A percentile compares a stretch with the other conserved stretches of the same genome.
phyloP scores from a whole-genome alignment of 352 stramenopile species.

The Phytophthora podocarpi region DNA sequence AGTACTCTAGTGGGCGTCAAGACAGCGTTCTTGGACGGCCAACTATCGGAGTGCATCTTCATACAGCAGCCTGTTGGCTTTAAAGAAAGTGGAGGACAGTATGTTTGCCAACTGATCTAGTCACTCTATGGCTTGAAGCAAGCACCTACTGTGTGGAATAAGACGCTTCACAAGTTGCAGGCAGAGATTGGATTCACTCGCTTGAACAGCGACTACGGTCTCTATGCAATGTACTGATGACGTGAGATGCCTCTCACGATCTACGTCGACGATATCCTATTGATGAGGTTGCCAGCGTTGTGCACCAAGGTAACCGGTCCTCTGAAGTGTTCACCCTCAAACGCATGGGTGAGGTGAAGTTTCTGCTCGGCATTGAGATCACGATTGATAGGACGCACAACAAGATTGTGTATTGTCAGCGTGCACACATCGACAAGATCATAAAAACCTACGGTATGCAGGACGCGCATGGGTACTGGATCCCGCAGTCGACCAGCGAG shows the following conservation, averaged over 20 bases:
- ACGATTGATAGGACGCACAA: not conserved
- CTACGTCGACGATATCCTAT: slow-evolving; percentile 14
- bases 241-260: slow-evolving; percentile 8
- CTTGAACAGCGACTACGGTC: slow-evolving; percentile 4
- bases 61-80: slow-evolving; percentile 6
- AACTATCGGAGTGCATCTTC: slow-evolving; percentile 7
- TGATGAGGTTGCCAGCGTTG: not conserved
- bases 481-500: slow-evolving; percentile 1
- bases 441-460: not conserved
- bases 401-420: slow-evolving; percentile 2
- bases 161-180: slow-evolving; percentile 1
- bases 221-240: slow-evolving; percentile 9
- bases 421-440: slow-evolving; percentile 4
- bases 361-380: slow-evolving; percentile 8
- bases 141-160: slow-evolving; percentile 18
- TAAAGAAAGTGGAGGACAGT: not conserved
- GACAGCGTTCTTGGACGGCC: slow-evolving; percentile 6
- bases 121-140: slow-evolving; percentile 19
- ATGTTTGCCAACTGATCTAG: slow-evolving; percentile 8
- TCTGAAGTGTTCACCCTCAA: slow-evolving; percentile 21
- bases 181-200: slow-evolving; percentile 1
- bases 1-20: slow-evolving; percentile 17
- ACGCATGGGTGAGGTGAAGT: slow-evolving; percentile 22
- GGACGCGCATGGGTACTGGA: not conserved
- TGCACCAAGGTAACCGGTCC: not conserved